Base-by-base conservation (phyloP, 805 yeast species). In the Hanseniaspora valbyensis region DNA sequence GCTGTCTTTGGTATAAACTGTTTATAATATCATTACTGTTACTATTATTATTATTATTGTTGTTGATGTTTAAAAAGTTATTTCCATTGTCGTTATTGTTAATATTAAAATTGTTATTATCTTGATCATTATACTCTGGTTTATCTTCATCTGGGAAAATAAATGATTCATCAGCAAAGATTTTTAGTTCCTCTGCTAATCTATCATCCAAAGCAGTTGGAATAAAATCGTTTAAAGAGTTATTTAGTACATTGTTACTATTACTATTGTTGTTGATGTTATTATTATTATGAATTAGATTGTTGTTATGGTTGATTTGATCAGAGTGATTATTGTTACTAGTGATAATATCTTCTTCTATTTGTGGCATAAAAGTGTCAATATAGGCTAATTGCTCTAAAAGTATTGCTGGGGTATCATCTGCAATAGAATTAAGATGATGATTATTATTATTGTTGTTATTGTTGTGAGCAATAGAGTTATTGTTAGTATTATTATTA, bases 61-160 rank as follows among this genome's bases (percentile, higher is more conserved):
- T 48, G 18, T 42, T 28, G 22, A 41, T 43, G 26, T 49, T 21
- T 30, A 28, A 18, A n/a, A 18, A 26, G 29, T 33, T 56, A 42
- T 25, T 54, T 37, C 28, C 49, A 54, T 42, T 24, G 26, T 55
- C 55, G 38, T 52, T 56, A 21, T 43, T 49, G n/a, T 51, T 45
- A 4, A 37, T 51, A 30, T 28, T 42, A 49, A 40, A 49, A 14
- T n/a, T 26, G 32, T 34, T 56, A 40, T 29, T 53, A 41, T 32
- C 50, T 53, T 41, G 24, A 28, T 54, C 55, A 37, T 53, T 56
- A 32, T 61, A 59, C 24, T 59, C 59, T 53, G 67, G 71, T 60
- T 82, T 82, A 32, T 83, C 90, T 59, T 84, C 92, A 60, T 83
- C 92, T 1, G 90, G 87, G 60, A 83, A 83, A 2, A 83, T 75